Conservation (phyloP, 169 alveolate species). For the Eimeria sp. region DNA sequence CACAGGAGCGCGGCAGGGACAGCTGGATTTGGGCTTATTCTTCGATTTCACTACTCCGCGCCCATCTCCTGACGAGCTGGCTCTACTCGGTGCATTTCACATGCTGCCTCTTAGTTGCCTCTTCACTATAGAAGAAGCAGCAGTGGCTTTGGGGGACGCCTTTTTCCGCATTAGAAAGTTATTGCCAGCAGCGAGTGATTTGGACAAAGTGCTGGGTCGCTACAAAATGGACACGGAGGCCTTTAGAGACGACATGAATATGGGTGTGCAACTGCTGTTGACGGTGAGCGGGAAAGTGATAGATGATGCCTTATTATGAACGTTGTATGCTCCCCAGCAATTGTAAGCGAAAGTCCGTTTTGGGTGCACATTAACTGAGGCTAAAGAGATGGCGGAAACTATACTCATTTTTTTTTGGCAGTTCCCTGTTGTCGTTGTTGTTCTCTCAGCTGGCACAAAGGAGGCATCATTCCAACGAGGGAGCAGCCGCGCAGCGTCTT, state of each 20-base stretch:
- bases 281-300: slow-evolving; percentile 19
- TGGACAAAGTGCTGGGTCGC: slow-evolving; percentile 56
- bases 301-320: neutral
- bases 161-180: slow-evolving; percentile 45
- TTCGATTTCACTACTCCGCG: slow-evolving; percentile 69
- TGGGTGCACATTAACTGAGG: neutral
- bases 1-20: slow-evolving; percentile 38
- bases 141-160: slow-evolving; percentile 79
- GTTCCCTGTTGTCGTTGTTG: neutral
- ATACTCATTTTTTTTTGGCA: neutral
- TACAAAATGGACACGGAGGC: slow-evolving; percentile 53
- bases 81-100: slow-evolving; percentile 79
- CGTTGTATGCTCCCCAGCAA: neutral
- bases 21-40: slow-evolving; percentile 43
- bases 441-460: slow-evolving; percentile 84
- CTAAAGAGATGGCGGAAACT: neutral
- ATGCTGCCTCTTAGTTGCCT: slow-evolving; percentile 79
- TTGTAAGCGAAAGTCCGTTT: too few species aligned
- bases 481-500: slow-evolving; percentile 89
- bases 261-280: slow-evolving; percentile 71
- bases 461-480: slow-evolving; percentile 85
- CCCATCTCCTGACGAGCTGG: slow-evolving; percentile 67
- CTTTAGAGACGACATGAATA: neutral
- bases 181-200: slow-evolving; percentile 80
- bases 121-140: slow-evolving; percentile 76